Evolutionary conservation across 179 eudicot species (phyloP).

Genomic region (Spinacia oleracea): DNA sequence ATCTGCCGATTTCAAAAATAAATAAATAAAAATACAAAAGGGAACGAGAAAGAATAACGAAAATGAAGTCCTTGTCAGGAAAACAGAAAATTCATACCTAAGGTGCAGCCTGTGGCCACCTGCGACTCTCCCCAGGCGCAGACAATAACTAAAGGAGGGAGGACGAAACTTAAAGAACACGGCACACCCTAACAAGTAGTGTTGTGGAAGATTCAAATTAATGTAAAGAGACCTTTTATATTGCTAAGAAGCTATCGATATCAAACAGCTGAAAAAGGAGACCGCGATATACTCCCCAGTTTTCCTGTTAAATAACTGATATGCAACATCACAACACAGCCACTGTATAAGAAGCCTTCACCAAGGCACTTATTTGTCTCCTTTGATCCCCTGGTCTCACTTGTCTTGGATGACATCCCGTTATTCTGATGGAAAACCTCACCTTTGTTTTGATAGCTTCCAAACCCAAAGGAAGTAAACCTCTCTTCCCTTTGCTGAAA

Average conservation of each 20-base stretch:
- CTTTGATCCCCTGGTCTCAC: constrained; percentile 3
- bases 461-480: not conserved
- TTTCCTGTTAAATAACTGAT: not conserved
- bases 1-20: not conserved
- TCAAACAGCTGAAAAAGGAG: not conserved
- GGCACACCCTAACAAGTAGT: not conserved
- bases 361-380: not conserved
- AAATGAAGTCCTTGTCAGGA: not conserved
- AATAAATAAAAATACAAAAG: not conserved
- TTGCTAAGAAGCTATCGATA: not conserved
- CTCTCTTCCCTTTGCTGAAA: not conserved
- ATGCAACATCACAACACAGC: not conserved
- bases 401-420: not conserved
- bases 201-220: not conserved
- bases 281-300: not conserved
- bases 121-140: not conserved
- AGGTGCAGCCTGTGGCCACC: not conserved
- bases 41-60: not conserved
- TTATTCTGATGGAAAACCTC: not conserved
- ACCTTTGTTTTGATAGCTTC: not conserved
- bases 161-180: not conserved
- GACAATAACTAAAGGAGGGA: not conserved
- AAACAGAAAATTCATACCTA: constrained; percentile 13
- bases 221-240: constrained; percentile 2
- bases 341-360: not conserved